Evolutionary conservation across 176 grass and related monocot species (phyloP).

Genomic region (Ensete glaucum): DNA sequence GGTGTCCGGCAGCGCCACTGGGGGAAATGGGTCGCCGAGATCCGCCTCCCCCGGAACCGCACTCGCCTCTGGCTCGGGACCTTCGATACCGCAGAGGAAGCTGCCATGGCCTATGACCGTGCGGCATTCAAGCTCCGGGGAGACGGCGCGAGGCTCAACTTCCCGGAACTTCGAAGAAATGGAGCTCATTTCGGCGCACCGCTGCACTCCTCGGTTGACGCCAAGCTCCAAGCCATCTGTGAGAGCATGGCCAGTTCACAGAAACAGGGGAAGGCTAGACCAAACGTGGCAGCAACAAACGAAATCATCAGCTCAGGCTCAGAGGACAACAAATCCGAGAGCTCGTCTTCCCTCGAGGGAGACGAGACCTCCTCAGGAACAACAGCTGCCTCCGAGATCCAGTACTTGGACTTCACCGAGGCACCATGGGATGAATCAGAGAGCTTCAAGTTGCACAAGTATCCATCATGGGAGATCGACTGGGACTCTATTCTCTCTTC

Average conservation of each 20-base stretch:
- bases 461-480: conserved; percentile 88
- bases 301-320: neutral
- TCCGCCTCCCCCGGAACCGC: conserved; percentile 66
- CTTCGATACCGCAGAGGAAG: conserved; percentile 12
- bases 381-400: conserved; percentile 21
- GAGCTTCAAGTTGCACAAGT: conserved; percentile 51
- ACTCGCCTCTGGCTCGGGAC: conserved; percentile 42
- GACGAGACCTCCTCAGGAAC: conserved; percentile 4
- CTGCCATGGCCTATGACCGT: conserved; percentile 41
- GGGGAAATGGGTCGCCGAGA: conserved; percentile 83
- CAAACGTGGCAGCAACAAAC: too few species aligned
- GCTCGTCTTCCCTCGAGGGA: conserved; percentile 5
- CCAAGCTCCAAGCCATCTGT: conserved; percentile 58
- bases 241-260: conserved; percentile 14
- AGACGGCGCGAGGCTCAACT: conserved; percentile 61
- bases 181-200: conserved; percentile 39
- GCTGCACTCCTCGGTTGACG: conserved; percentile 43
- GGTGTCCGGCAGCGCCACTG: conserved; percentile 69
- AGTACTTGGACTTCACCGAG: conserved; percentile 51
- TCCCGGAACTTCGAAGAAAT: conserved; percentile 44
- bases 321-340: conserved; percentile 14
- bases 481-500: conserved; percentile 76
- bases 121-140: conserved; percentile 57
- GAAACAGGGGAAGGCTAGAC: neutral
- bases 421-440: conserved; percentile 76